Evolutionary conservation across 768 basidiomycete genomes (phyloP).

Genomic region (Galerina marginata): DNA sequence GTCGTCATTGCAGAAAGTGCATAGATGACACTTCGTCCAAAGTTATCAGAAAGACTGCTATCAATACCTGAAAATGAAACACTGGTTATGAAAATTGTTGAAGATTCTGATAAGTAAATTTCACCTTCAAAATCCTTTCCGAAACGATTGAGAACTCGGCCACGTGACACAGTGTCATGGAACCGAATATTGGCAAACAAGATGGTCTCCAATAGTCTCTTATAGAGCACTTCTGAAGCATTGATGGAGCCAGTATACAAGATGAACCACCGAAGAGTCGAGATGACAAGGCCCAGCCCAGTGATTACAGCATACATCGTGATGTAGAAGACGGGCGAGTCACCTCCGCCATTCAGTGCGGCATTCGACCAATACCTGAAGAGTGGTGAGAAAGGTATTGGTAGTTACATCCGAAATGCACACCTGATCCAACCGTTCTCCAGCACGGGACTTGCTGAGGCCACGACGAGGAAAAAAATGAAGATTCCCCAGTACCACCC

Average conservation of each 20-base stretch:
- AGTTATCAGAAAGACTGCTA: constrained; percentile 82
- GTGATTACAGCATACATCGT: constrained; percentile 66
- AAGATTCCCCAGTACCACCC: constrained; percentile 67
- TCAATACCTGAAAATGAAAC: constrained; percentile 63
- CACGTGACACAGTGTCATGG: constrained; percentile 90
- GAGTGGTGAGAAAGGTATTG: constrained; percentile 17
- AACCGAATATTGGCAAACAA: constrained; percentile 87
- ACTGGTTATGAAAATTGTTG: constrained; percentile 3
- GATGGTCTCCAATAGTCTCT: constrained; percentile 74
- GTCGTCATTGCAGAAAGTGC: constrained; percentile 75
- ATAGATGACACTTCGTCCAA: constrained; percentile 79
- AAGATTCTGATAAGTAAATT: constrained; percentile 51
- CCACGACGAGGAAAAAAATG: constrained; percentile 53
- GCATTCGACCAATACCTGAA: constrained; percentile 37
- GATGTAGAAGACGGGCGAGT: constrained; percentile 66
- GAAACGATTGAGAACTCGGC: constrained; percentile 79
- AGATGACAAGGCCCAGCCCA: constrained; percentile 49
- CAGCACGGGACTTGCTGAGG: constrained; percentile 66
- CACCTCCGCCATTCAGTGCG: constrained; percentile 43
- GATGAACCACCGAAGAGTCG: constrained; percentile 50
- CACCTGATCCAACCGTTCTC: constrained; percentile 78
- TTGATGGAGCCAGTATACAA: constrained; percentile 65
- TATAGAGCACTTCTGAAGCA: constrained; percentile 60
- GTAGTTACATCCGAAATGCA: not conserved
- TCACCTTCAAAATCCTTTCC: constrained; percentile 88